Conservation (phyloP, 176 grass and related monocot species). For the Lolium perenne region DNA sequence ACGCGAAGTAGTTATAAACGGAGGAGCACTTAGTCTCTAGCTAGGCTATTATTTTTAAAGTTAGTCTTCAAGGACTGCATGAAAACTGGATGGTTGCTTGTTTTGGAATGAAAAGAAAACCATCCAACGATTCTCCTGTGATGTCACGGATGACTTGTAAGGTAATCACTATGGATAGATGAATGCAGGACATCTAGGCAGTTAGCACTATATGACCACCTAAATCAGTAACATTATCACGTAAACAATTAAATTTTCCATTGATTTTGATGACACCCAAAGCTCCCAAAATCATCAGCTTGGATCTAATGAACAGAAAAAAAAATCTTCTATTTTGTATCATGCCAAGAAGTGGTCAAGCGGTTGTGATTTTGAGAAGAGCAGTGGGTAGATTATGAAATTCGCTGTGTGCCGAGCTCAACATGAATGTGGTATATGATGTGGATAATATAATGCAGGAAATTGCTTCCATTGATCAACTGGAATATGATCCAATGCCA, state of each 20-base stretch:
- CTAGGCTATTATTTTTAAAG: too few species aligned
- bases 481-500: too few species aligned
- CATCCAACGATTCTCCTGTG: background rate
- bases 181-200: conserved; percentile 19
- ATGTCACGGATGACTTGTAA: background rate
- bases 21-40: background rate
- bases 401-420: too few species aligned
- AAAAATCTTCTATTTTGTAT: too few species aligned
- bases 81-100: background rate
- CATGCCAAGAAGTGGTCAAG: too few species aligned
- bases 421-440: too few species aligned
- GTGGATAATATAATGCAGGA: too few species aligned
- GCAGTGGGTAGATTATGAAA: too few species aligned
- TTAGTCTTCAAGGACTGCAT: background rate
- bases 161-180: background rate
- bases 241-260: background rate
- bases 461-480: too few species aligned
- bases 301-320: too few species aligned
- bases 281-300: background rate
- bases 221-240: background rate
- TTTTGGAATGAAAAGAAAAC: background rate
- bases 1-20: too few species aligned
- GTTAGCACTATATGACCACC: background rate
- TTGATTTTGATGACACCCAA: background rate
- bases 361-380: too few species aligned